Evolutionary conservation across 1,284 basidiomycete species (phyloP).

Genomic region (Boletus smithii): DNA sequence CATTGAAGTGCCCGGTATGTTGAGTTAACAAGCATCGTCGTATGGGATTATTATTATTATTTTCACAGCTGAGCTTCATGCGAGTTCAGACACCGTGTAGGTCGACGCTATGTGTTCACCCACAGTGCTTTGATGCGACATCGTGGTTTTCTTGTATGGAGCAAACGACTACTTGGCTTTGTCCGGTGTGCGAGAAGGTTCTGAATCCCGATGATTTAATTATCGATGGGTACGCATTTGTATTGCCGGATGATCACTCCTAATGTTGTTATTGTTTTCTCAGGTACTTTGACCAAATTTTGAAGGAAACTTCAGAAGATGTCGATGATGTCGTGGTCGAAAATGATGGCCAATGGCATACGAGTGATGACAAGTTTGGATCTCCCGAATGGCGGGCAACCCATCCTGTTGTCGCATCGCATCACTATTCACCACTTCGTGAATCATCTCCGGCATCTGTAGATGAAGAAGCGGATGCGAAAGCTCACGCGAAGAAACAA

Average conservation of each 20-base stretch:
- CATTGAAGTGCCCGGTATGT: conserved; percentile 87
- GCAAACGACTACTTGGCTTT: conserved; percentile 93
- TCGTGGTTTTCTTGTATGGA: conserved; percentile 97
- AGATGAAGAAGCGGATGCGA: conserved; percentile 43
- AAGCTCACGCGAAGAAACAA: conserved; percentile 39
- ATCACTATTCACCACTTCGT: conserved; percentile 34
- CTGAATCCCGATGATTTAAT: conserved; percentile 82
- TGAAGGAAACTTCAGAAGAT: conserved; percentile 70
- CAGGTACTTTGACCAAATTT: conserved; percentile 82
- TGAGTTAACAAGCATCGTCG: not conserved
- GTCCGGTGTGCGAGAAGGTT: conserved; percentile 89
- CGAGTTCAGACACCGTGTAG: conserved; percentile 85
- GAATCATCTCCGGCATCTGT: conserved; percentile 34
- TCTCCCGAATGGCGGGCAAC: conserved; percentile 66
- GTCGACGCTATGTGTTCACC: conserved; percentile 81
- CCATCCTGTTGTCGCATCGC: conserved; percentile 39
- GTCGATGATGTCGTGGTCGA: conserved; percentile 94
- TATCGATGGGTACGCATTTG: conserved; percentile 76
- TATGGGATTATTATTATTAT: conserved; percentile 1
- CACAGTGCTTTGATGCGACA: conserved; percentile 94
- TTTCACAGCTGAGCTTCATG: conserved; percentile 79
- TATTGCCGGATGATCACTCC: not conserved
- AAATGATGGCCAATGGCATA: conserved; percentile 94
- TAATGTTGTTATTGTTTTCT: conserved; percentile 1
- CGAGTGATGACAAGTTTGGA: conserved; percentile 79